Percentiles rank a stretch among this genome's conserved stretches.
Evolutionary conservation across 805 yeast genomes (phyloP).

Genomic region (Spathaspora sp.): DNA sequence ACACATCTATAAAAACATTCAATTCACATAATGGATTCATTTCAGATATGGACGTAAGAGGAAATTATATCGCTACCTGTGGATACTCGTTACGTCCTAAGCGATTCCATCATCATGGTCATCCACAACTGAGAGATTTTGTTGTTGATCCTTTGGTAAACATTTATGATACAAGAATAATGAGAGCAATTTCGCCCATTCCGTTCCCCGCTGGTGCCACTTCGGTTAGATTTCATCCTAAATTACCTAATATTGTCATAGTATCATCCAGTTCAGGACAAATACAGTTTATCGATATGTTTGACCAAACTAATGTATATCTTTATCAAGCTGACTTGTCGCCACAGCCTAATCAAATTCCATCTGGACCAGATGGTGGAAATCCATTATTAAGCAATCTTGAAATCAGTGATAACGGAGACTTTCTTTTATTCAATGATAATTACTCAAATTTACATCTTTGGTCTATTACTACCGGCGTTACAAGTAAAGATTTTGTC

Average conservation of each 20-base stretch:
- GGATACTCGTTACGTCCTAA: conserved; percentile 72
- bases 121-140: conserved; percentile 16
- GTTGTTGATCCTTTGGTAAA: conserved; percentile 75
- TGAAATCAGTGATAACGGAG: conserved; percentile 69
- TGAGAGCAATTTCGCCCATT: conserved; percentile 72
- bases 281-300: conserved; percentile 78
- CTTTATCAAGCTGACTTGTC: conserved; percentile 63
- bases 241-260: conserved; percentile 70
- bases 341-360: conserved; percentile 7
- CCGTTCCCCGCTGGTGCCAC: conserved; percentile 90
- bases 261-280: conserved; percentile 78
- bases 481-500: conserved; percentile 28
- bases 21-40: conserved; percentile 58
- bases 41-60: conserved; percentile 63
- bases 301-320: conserved; percentile 65
- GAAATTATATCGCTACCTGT: conserved; percentile 69
- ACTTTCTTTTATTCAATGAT: conserved; percentile 69
- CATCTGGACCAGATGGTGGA: neutral
- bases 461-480: conserved; percentile 52
- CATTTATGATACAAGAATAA: conserved; percentile 71
- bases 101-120: conserved; percentile 22
- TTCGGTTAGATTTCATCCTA: conserved; percentile 81
- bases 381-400: conserved; percentile 39
- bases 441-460: conserved; percentile 57
- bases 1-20: conserved; percentile 48